Conservation (phyloP, 805 yeast species). For the Ogataea sp. region DNA sequence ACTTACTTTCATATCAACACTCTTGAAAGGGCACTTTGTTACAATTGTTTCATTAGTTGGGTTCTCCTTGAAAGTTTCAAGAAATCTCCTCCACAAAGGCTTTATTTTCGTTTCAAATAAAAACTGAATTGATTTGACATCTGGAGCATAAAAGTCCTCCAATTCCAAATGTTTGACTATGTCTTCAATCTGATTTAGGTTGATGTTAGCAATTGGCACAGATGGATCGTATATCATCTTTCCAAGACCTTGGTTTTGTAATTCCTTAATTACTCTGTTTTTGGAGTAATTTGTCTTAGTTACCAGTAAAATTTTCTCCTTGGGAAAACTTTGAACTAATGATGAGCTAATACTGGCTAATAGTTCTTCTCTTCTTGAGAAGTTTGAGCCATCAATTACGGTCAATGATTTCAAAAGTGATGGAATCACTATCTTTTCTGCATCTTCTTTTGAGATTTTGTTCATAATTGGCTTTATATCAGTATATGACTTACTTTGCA, state of each 20-base stretch:
- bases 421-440: no score
- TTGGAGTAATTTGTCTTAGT: slow-evolving; percentile 13
- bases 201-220: no score
- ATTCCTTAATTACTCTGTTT: slow-evolving; percentile 12
- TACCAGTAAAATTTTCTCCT: slow-evolving; percentile 22
- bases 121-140: slow-evolving; percentile 2
- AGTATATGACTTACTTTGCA: no score
- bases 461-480: no score
- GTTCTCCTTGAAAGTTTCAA: slow-evolving; percentile 8
- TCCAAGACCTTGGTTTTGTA: slow-evolving; percentile 9
- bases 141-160: not conserved
- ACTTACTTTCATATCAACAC: not conserved
- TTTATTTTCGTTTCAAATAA: slow-evolving; percentile 22
- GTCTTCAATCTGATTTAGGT: not conserved
- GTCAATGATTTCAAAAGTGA: slow-evolving; percentile 7
- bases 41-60: not conserved
- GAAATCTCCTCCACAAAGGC: slow-evolving; percentile 16
- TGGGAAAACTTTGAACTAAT: slow-evolving; percentile 13
- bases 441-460: not conserved
- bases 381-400: slow-evolving; percentile 10
- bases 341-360: slow-evolving; percentile 15
- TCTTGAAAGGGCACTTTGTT: not conserved
- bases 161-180: not conserved
- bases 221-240: not conserved
- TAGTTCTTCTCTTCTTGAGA: slow-evolving; percentile 15